A percentile compares a stretch with the other conserved stretches of the same genome.
Conservation (phyloP, 1,284 basidiomycete genomes). For the Apiotrichum domesticum region DNA sequence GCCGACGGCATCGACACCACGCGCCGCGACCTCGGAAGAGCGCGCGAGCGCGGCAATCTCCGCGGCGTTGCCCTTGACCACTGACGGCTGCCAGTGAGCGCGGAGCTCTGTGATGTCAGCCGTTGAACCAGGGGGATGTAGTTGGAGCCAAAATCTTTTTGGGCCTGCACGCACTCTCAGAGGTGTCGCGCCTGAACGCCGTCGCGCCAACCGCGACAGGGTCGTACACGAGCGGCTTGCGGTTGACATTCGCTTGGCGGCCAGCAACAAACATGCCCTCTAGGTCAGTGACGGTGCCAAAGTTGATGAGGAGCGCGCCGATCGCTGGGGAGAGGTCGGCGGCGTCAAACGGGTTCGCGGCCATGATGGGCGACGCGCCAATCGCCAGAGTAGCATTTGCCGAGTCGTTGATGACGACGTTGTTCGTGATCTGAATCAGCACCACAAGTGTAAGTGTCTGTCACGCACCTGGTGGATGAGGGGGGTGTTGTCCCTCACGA, state of each 20-base stretch:
- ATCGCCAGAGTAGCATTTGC: conserved; percentile 87
- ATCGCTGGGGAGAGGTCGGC: conserved; percentile 65
- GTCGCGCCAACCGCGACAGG: conserved; percentile 87
- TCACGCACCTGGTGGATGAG: conserved; percentile 68
- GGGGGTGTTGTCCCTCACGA: conserved; percentile 56
- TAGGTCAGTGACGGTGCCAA: conserved; percentile 71
- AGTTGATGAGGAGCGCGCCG: conserved; percentile 75
- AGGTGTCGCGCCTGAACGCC: conserved; percentile 57
- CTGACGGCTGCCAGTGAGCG: conserved; percentile 76
- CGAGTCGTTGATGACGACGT: conserved; percentile 81
- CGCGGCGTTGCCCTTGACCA: conserved; percentile 93
- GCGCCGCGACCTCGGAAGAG: conserved; percentile 68
- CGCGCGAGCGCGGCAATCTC: conserved; percentile 76
- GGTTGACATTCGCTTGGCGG: conserved; percentile 60
- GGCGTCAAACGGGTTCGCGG: conserved; percentile 74
- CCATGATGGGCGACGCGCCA: conserved; percentile 91
- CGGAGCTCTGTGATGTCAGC: conserved; percentile 57
- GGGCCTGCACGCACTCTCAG: conserved; percentile 40
- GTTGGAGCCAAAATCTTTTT: neutral
- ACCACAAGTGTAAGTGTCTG: neutral
- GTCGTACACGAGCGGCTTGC: conserved; percentile 83
- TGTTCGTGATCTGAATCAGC: conserved; percentile 71
- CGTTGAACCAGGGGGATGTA: neutral
- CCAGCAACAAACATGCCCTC: conserved; percentile 80
- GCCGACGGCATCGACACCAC: conserved; percentile 83